phyloP scores from a whole-genome alignment of 768 basidiomycete genomes.

The Serendipita vermifera region DNA sequence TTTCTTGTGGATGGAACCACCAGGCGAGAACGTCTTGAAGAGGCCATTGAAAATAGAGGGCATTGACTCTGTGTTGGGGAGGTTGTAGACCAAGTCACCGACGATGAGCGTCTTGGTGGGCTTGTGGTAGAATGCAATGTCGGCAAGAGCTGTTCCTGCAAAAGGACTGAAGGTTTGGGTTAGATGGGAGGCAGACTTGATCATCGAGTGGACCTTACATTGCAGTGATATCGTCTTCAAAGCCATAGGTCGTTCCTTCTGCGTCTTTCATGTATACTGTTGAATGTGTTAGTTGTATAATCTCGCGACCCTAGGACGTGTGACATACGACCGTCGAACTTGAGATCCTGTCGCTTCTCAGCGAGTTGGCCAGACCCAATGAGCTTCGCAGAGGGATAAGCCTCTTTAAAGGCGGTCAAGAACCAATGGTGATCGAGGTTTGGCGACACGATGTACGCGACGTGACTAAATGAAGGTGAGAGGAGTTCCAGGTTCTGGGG shows the following conservation, averaged over 20 bases:
- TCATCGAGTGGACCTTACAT: no score
- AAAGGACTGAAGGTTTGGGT: neutral
- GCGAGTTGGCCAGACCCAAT: conserved; percentile 48
- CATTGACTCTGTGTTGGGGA: conserved; percentile 20
- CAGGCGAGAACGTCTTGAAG: conserved; percentile 4
- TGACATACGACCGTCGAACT: conserved; percentile 40
- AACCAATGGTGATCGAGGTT: conserved; percentile 49
- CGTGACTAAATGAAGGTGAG: neutral
- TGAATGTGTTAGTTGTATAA: conserved; percentile 8
- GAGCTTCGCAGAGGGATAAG: conserved; percentile 58
- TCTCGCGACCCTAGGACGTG: neutral
- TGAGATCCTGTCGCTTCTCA: conserved; percentile 39
- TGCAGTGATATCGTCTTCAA: conserved; percentile 24
- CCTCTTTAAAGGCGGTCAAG: conserved; percentile 38
- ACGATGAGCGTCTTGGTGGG: conserved; percentile 29
- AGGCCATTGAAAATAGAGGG: neutral
- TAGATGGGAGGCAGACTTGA: no score
- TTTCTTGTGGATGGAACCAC: neutral
- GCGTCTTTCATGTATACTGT: conserved; percentile 25
- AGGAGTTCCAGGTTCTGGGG: conserved; percentile 2
- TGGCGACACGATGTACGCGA: conserved; percentile 45
- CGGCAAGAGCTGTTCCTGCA: conserved; percentile 25
- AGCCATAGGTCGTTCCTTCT: conserved; percentile 26
- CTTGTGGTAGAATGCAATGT: conserved; percentile 31
- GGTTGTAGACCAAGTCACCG: conserved; percentile 34